Evolutionary conservation across 2,329 filamentous ascomycete genomes (phyloP), one percentile per base, ranked within the genome.

Genomic region (Pseudocercospora macadamiae): DNA sequence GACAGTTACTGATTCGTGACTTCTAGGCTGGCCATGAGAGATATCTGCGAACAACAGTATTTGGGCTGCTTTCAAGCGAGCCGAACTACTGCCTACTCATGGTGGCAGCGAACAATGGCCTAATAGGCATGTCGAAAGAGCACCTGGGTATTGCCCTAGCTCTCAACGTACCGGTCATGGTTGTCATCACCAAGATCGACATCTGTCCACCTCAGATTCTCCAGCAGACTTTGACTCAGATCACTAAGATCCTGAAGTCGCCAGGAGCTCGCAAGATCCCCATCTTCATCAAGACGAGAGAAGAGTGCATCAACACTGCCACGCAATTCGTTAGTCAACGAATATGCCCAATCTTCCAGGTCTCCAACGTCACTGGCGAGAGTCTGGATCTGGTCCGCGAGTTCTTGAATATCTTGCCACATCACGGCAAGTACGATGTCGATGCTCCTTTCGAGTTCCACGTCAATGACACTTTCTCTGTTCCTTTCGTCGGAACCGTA

Each of bases 161-260:
- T 0, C 81, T 99, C 52, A 97, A 97, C 70, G 93, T 99, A 9
- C 95, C 95, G 0, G 91, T 99, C 67, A 96, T 99, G 91, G 93
- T 97, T 3, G 88, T 97, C 64, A 87, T 97, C 62, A 97, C 95
- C 74, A 97, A 99, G 80, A 96, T 97, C 64, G 95, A 97, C 73
- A 97, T 97, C 56, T 97, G 95, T 74, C 95, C 87, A 97, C 63
- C 99, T 93, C 75, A 99, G 97, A 97, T 99, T 70, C 81, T 99
- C 21, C 87, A 96, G 76, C 89, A 97, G 79, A 99, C 95, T 19
- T 87, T 97, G 45, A 89, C 87, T 9, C 93, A 97, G 74, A 85
- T 99, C 63, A 93, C 87, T 54, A 90, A 93, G 71, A 97, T 99
- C 52, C 82, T 99, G 65, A 96, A 96, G 75, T 96, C 90, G 56